phyloP scores from a whole-genome alignment of 2,329 filamentous ascomycete species.

The Talaromyces verruculosus region DNA sequence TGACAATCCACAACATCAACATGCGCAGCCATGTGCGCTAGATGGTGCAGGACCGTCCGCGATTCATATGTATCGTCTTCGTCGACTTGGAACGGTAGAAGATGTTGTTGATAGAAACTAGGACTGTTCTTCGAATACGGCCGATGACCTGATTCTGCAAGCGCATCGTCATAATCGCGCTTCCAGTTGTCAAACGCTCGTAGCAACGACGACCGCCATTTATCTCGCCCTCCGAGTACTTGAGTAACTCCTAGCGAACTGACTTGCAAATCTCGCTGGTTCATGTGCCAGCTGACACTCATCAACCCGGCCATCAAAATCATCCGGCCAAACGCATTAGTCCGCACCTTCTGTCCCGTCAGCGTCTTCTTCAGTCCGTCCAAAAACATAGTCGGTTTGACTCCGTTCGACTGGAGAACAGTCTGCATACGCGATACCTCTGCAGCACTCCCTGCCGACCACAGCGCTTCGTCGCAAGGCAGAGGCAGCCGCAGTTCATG shows the following conservation, averaged over 20 bases:
- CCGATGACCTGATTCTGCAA: constrained; percentile 53
- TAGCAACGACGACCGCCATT: constrained; percentile 83
- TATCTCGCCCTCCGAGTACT: constrained; percentile 80
- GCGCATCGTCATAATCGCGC: constrained; percentile 79
- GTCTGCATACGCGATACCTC: constrained; percentile 84
- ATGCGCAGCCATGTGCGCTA: constrained; percentile 97
- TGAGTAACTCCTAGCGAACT: constrained; percentile 78
- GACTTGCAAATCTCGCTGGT: constrained; percentile 89
- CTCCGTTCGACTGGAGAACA: constrained; percentile 73
- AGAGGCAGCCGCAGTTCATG: constrained; percentile 90
- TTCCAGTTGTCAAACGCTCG: constrained; percentile 94
- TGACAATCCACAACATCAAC: constrained; percentile 97
- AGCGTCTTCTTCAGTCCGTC: constrained; percentile 88
- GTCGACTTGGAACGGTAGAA: constrained; percentile 40
- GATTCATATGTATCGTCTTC: constrained; percentile 81
- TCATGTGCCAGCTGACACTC: constrained; percentile 97
- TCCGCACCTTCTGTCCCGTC: constrained; percentile 79
- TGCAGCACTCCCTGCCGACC: constrained; percentile 82
- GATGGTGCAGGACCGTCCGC: constrained; percentile 82
- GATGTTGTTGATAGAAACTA: constrained; percentile 18
- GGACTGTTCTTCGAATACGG: constrained; percentile 27
- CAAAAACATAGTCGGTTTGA: constrained; percentile 82
- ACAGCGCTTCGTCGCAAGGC: constrained; percentile 88
- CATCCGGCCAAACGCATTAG: constrained; percentile 89
- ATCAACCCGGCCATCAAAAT: constrained; percentile 92